These are phyloP conservation scores for Coprinellus aureogranulatus DNA, from an alignment of 768 basidiomycete genomes.

Conservation along the genomic window DNA sequence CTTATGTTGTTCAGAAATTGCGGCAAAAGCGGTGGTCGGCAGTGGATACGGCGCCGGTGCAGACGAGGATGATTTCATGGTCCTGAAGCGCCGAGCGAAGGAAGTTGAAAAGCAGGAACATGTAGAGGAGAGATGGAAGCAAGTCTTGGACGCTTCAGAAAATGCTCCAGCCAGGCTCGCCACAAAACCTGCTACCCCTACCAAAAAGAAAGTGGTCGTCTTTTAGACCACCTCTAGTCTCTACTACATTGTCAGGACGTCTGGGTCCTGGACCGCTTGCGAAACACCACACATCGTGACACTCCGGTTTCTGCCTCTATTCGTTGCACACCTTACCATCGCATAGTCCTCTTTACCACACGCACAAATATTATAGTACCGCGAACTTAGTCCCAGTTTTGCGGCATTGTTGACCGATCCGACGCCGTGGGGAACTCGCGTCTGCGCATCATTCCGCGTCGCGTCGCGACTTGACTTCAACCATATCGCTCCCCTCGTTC, in stretches of 20 bases:
- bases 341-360: too few species aligned
- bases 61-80: constrained; percentile 95
- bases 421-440: too few species aligned
- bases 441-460: too few species aligned
- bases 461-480: too few species aligned
- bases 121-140: constrained; percentile 40
- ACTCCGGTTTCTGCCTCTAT: too few species aligned
- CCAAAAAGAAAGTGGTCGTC: not conserved
- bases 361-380: too few species aligned
- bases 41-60: constrained; percentile 64
- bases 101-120: constrained; percentile 65
- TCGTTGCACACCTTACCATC: too few species aligned
- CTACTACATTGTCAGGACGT: not conserved
- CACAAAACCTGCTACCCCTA: not conserved
- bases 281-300: not conserved
- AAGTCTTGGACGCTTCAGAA: constrained; percentile 11
- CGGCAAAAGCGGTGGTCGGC: constrained; percentile 38
- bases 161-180: not conserved
- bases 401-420: too few species aligned
- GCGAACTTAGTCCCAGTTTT: too few species aligned
- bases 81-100: constrained; percentile 60
- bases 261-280: not conserved
- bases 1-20: constrained; percentile 32
- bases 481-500: too few species aligned
- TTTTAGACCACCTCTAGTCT: not conserved